These are phyloP conservation scores for Adiantum capillusveneris DNA, from an alignment of 75 land plant species.

Conservation along the genomic window DNA sequence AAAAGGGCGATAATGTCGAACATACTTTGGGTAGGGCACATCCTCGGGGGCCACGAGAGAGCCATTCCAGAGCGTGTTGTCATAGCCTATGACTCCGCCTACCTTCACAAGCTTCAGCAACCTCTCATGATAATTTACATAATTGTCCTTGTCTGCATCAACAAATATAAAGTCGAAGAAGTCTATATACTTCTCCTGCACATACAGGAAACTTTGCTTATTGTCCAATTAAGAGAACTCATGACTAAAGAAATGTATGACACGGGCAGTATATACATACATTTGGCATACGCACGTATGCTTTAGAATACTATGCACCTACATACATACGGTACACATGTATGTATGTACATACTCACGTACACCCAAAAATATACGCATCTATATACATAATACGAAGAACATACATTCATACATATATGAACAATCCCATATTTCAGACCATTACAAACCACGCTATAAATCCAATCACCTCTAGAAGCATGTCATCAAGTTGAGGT, in stretches of 20 bases:
- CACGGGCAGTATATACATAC: no score
- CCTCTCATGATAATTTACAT: slow-evolving; percentile 61
- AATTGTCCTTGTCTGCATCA: slow-evolving; percentile 81
- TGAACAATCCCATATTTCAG: not conserved
- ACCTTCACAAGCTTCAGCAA: slow-evolving; percentile 57
- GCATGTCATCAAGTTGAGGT: slow-evolving; percentile 34
- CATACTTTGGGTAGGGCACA: slow-evolving; percentile 31
- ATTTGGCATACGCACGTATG: no score
- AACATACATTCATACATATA: not conserved
- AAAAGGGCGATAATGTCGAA: slow-evolving; percentile 29
- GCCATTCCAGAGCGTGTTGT: slow-evolving; percentile 86
- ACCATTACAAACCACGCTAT: not conserved
- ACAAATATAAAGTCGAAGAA: slow-evolving; percentile 74
- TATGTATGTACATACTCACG: not conserved
- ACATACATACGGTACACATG: no score
- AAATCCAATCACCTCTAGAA: slow-evolving; percentile 28
- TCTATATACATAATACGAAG: not conserved
- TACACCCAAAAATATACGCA: not conserved
- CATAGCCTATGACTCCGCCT: slow-evolving; percentile 78
- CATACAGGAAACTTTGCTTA: no score
- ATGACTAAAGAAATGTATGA: not conserved
- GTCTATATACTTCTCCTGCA: slow-evolving; percentile 40
- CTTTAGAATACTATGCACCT: no score
- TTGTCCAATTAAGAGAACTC: not conserved
- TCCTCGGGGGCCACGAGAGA: slow-evolving; percentile 46